Percentiles rank a stretch among this genome's conserved stretches.
Evolutionary conservation across 2,329 filamentous ascomycete species (phyloP).

Genomic region (Diaporthe caulivora): DNA sequence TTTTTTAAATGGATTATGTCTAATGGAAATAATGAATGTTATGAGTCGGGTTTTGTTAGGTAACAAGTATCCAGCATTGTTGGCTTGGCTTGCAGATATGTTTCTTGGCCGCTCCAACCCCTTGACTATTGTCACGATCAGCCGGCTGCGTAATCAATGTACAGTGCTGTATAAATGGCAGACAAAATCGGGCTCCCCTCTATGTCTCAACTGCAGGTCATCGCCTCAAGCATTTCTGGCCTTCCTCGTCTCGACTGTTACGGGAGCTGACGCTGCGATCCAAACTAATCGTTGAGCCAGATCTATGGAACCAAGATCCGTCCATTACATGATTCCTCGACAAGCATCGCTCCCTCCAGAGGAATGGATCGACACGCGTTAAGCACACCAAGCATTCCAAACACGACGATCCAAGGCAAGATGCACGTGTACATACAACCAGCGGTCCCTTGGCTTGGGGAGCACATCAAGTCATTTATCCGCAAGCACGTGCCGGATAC

Average conservation of each 20-base stretch:
- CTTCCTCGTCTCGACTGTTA: not conserved
- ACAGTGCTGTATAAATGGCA: not conserved
- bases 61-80: slow-evolving; percentile 9
- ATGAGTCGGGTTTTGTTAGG: slow-evolving; percentile 17
- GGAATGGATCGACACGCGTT: slow-evolving; percentile 24
- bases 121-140: not conserved
- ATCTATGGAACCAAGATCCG: slow-evolving; percentile 14
- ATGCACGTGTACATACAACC: slow-evolving; percentile 47
- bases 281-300: not conserved
- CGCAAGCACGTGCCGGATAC: slow-evolving; percentile 46
- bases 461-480: slow-evolving; percentile 49
- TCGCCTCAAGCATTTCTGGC: not conserved
- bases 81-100: slow-evolving; percentile 21
- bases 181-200: not conserved
- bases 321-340: slow-evolving; percentile 17
- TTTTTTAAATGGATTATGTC: slow-evolving; percentile 24
- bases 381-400: not conserved
- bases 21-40: slow-evolving; percentile 17
- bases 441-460: slow-evolving; percentile 49
- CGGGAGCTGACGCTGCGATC: slow-evolving; percentile 8
- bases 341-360: slow-evolving; percentile 26
- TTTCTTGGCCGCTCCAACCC: slow-evolving; percentile 1
- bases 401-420: slow-evolving; percentile 18
- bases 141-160: not conserved
- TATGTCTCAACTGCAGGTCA: not conserved